Base-by-base conservation (phyloP, 148 eudicot species). In the Camellia sinensis region DNA sequence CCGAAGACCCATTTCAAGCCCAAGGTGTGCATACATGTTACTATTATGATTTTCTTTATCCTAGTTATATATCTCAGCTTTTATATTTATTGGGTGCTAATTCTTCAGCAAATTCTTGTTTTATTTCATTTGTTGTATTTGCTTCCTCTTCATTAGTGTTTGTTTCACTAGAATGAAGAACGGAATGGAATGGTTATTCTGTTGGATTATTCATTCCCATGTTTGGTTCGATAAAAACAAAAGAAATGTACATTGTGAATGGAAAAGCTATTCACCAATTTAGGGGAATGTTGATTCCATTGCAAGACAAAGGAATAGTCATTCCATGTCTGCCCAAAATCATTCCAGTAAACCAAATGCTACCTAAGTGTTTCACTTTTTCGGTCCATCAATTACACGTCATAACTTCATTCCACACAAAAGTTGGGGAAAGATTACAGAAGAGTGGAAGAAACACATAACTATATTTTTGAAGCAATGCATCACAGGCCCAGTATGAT, bases 1-100 rank as follows among this genome's bases (percentile, higher is more conserved):
- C 93, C 97, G 6, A 91, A 88, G 83, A 80, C 89, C 68, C 93
- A 89, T 72, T 95, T 95, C 86, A 95, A 90, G 86, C 93, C 90
- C 61, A 87, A 88, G 91, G 98, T 95, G 83, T 48, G 98, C 75
- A 67, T 66, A 48, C 12, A 50, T 78, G 48, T 18, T 57, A 21
- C 54, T 50, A 44, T 21, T 52, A 46, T 66, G 1, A n/a, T 54
- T 65, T 62, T 41, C 7, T 29, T n/a, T 6, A 13, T 70, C 11
- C 48, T 21, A 48, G 19, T 17, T 71, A 52, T 57, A 74, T 48
- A 67, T 70, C 71, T 66, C 11, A 54, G 4, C 52, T 77, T 44
- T 48, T 61, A 40, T 29, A 19, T 53, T 15, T 3, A 59, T 43
- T 57, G 21, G 15, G 12, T 46, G 9, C 12, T 6, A 66, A n/a